These are phyloP conservation scores for Colletotrichum liaoningense DNA, from an alignment of 2,329 filamentous ascomycete genomes.

Conservation along the genomic window DNA sequence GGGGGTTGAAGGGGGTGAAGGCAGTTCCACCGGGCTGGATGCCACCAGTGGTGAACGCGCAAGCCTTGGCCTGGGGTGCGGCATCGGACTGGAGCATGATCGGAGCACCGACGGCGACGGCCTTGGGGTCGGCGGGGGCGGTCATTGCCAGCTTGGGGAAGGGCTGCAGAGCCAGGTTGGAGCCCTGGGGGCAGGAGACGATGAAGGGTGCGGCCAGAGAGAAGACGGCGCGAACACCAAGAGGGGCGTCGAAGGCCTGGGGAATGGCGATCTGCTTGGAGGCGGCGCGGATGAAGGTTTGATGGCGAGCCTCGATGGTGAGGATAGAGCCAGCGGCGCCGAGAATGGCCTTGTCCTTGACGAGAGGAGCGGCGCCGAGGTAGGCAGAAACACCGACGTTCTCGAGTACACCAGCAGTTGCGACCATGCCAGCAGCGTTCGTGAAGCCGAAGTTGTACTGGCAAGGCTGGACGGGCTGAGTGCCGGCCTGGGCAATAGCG, in stretches of 20 bases:
- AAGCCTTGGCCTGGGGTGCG: slow-evolving; percentile 65
- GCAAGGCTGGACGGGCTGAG: slow-evolving; percentile 75
- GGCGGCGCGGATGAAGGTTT: slow-evolving; percentile 76
- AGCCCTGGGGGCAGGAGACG: slow-evolving; percentile 73
- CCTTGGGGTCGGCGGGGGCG: slow-evolving; percentile 57
- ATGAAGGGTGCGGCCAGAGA: slow-evolving; percentile 81
- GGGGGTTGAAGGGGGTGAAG: slow-evolving; percentile 67
- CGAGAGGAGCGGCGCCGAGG: slow-evolving; percentile 76
- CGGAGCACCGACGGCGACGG: slow-evolving; percentile 52
- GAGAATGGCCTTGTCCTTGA: slow-evolving; percentile 70
- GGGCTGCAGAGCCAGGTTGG: slow-evolving; percentile 71
- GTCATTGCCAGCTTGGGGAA: slow-evolving; percentile 68
- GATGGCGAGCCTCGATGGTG: slow-evolving; percentile 79
- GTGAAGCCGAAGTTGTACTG: slow-evolving; percentile 79
- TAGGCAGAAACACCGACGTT: slow-evolving; percentile 80
- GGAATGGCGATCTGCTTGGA: slow-evolving; percentile 70
- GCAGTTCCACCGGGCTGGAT: slow-evolving; percentile 66
- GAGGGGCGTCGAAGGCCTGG: slow-evolving; percentile 76
- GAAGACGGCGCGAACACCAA: slow-evolving; percentile 77
- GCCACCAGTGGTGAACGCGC: slow-evolving; percentile 75
- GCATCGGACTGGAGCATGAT: slow-evolving; percentile 63
- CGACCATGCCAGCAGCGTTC: slow-evolving; percentile 74
- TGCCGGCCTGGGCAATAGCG: slow-evolving; percentile 70
- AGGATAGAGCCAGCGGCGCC: slow-evolving; percentile 76
- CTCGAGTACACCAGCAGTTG: slow-evolving; percentile 77